Evolutionary conservation across 2,329 filamentous ascomycete species (phyloP).

Genomic region (Orbilia javanica): DNA sequence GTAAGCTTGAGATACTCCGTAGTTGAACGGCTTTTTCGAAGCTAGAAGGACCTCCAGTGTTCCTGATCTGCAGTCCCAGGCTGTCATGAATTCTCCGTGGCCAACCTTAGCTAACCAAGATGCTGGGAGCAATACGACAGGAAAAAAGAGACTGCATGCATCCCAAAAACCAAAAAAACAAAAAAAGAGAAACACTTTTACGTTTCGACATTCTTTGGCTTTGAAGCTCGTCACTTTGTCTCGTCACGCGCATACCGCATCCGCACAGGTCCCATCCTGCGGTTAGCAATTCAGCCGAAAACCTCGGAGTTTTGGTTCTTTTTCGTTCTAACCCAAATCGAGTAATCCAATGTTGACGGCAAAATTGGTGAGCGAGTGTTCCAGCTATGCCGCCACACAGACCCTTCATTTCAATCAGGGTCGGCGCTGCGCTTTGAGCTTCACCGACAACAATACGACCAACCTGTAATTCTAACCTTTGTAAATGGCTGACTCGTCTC

Average conservation of each 20-base stretch:
- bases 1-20: neutral
- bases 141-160: neutral
- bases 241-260: neutral
- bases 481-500: conserved; percentile 10
- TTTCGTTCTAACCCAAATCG: neutral
- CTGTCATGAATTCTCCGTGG: conserved; percentile 22
- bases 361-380: conserved; percentile 15
- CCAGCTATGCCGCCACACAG: conserved; percentile 20
- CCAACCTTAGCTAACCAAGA: neutral
- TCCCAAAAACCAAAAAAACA: neutral
- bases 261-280: neutral
- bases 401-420: conserved; percentile 20
- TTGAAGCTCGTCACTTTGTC: neutral
- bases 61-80: conserved; percentile 15
- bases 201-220: conserved; percentile 1
- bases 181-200: neutral
- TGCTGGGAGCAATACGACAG: neutral
- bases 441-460: neutral
- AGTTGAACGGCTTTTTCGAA: neutral
- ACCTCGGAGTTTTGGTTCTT: conserved; percentile 21
- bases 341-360: neutral
- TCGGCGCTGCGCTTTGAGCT: conserved; percentile 1
- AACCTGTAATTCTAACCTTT: neutral
- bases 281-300: conserved; percentile 16
- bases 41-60: neutral